Conservation (phyloP, 1,284 basidiomycete genomes). For the Phellopilus nigrolimitatus region DNA sequence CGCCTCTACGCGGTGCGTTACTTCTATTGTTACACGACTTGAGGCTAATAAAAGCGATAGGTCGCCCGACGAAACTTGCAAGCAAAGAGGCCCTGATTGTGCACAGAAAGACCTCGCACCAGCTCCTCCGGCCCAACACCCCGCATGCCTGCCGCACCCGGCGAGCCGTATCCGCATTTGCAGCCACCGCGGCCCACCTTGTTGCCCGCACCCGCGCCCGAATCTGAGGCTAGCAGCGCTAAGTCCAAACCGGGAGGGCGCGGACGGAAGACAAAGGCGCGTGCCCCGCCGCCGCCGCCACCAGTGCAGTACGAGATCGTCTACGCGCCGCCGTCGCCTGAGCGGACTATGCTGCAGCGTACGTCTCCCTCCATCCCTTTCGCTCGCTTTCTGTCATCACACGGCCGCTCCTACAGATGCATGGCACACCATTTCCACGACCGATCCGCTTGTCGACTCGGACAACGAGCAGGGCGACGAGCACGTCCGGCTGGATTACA, state of each 20-base stretch:
- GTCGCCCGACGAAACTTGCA: constrained; percentile 4
- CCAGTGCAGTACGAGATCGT: constrained; percentile 5
- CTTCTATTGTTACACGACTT: background rate
- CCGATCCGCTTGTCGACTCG: constrained; percentile 65
- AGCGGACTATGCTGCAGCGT: constrained; percentile 36
- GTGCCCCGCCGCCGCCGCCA: background rate
- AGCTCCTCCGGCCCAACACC: background rate
- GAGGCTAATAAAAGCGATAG: background rate
- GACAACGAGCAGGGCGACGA: constrained; percentile 67
- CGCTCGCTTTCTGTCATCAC: constrained; percentile 2
- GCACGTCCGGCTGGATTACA: constrained; percentile 56
- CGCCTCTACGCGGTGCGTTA: constrained; percentile 1
- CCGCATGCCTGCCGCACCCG: background rate
- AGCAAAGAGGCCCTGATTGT: constrained; percentile 4
- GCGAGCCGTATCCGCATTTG: constrained; percentile 9
- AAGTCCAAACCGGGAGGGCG: background rate
- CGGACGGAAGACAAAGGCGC: constrained; percentile 2
- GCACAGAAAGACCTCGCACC: constrained; percentile 8
- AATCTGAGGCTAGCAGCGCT: background rate
- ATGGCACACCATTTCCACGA: constrained; percentile 58
- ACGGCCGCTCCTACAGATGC: constrained; percentile 44
- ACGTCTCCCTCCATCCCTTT: constrained; percentile 17
- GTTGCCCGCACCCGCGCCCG: background rate
- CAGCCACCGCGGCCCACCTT: background rate
- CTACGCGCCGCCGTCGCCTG: constrained; percentile 20